These are phyloP conservation scores for Collybia sordida DNA, from an alignment of 768 basidiomycete genomes.

Conservation along the genomic window DNA sequence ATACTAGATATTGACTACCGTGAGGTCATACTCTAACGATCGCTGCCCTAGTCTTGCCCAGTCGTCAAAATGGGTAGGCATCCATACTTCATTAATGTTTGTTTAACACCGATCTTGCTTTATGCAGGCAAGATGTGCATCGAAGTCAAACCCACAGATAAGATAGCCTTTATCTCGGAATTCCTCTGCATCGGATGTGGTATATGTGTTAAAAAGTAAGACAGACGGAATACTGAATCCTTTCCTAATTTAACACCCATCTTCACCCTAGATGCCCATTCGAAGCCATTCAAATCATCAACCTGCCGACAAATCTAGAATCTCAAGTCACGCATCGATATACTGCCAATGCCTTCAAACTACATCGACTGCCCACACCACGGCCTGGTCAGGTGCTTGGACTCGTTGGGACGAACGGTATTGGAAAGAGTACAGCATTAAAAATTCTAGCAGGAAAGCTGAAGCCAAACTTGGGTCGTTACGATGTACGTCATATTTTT, in stretches of 20 bases:
- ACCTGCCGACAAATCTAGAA: slow-evolving; percentile 95
- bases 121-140: slow-evolving; percentile 91
- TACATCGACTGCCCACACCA: slow-evolving; percentile 96
- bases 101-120: background rate
- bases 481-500: slow-evolving; percentile 63
- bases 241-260: background rate
- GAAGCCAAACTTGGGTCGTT: slow-evolving; percentile 96
- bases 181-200: slow-evolving; percentile 99
- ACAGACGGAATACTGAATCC: slow-evolving; percentile 8
- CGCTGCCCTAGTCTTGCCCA: slow-evolving; percentile 20
- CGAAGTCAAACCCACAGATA: slow-evolving; percentile 93
- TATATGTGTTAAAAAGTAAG: slow-evolving; percentile 99
- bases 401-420: slow-evolving; percentile 98
- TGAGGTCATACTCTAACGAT: slow-evolving; percentile 12
- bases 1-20: slow-evolving; percentile 9
- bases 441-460: slow-evolving; percentile 97
- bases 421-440: slow-evolving; percentile 96
- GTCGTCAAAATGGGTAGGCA: slow-evolving; percentile 24
- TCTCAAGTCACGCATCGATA: slow-evolving; percentile 98
- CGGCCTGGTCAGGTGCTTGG: slow-evolving; percentile 98
- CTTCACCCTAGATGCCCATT: slow-evolving; percentile 80
- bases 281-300: slow-evolving; percentile 98
- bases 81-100: background rate
- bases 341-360: slow-evolving; percentile 97
- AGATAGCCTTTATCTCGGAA: slow-evolving; percentile 99